Evolutionary conservation across 805 yeast genomes (phyloP), one percentile per base, ranked within the genome.

Genomic region (Metschnikowia rubicola): DNA sequence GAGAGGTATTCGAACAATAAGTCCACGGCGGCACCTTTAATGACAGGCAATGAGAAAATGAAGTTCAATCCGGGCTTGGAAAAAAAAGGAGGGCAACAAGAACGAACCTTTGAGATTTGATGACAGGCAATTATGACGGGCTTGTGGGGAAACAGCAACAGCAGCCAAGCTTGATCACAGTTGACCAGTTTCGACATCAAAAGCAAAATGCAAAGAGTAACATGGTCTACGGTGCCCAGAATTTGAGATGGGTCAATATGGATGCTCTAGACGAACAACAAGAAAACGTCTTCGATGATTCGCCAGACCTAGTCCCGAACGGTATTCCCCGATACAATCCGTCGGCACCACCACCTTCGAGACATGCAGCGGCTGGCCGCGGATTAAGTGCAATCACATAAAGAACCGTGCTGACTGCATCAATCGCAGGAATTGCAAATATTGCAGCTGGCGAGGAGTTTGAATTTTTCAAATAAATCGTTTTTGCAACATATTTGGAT

Each of bases 11-110:
- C 68, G 10, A 68, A 66, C 41, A 55, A 56, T 31, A 41, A 51
- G 29, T 15, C 17, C 17, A 47, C 61, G 6, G 38, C 40, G 21
- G 57, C 48, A 29, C 56, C 54, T 4, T 43, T 57, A 28, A 38
- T 57, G 43, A 38, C 53, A 36, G 52, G 56, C 55, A 61, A 58
- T 37, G 50, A 54, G n/a, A 60, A 54, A 21, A 81, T 84, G 83
- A 69, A 67, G 39, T 84, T 71, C 56, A 81, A 84, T 53, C 75
- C 83, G 1, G 62, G 63, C 12, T 67, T 72, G 40, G 69, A 70
- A 53, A 66, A 66, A 68, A 38, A 84, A 88, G 89, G 83, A 79
- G 55, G 88, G 88, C 4, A 83, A 83, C 55, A 85, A 83, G 35
- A 74, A 71, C 30, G 86, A 81, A 19, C 61, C 81, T 40, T 55